Base-by-base conservation (phyloP, 176 grass and related monocot species). In the Stipa capillata region DNA sequence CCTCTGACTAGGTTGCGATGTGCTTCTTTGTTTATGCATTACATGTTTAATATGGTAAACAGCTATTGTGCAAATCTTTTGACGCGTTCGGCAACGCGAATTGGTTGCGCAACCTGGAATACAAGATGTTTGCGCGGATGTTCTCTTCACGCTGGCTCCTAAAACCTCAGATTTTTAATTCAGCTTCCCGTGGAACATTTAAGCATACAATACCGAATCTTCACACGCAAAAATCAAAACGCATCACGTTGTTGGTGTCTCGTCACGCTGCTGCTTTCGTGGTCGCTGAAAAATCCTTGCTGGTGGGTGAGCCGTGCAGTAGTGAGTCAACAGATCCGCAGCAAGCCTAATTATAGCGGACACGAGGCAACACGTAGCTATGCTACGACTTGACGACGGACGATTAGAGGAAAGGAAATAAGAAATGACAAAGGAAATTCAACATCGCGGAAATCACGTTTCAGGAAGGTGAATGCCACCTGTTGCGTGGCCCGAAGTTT, bases 321-420 rank as follows among this genome's bases (percentile, higher is more conserved):
- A 1, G 37, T 13, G 75, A 88, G 86, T 89, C 81, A 80, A 80
- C 76, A 78, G 55, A 76, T 54, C 33, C 3, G 85, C 55, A 54
- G 85, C 61, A 16, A 15, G 24, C 3, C 57, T 24, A 12, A 69
- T 68, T 20, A 67, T 23, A 3, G 42, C 21, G 43, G 70, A 76
- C 87, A 89, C 62, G 82, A 54, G 82, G 87, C 82, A 20, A 82
- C 87, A 18, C 67, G 59, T 44, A 15, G 36, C n/a, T 47, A 41
- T 32, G 69, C 61, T 21, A 20, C 50, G 75, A 75, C 66, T 60
- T 64, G 71, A 21, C 2, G 40, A 12, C n/a, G n/a, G n/a, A 15
- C 8, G 21, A n/a, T n/a, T 16, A n/a, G 20, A 2, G n/a, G n/a
- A 17, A 10, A 36, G 60, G 3, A n/a, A 1, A n/a, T 9, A 13